These are phyloP conservation scores for Sordariomycetes sp. DNA, from an alignment of 2,329 filamentous ascomycete genomes.

Conservation along the genomic window DNA sequence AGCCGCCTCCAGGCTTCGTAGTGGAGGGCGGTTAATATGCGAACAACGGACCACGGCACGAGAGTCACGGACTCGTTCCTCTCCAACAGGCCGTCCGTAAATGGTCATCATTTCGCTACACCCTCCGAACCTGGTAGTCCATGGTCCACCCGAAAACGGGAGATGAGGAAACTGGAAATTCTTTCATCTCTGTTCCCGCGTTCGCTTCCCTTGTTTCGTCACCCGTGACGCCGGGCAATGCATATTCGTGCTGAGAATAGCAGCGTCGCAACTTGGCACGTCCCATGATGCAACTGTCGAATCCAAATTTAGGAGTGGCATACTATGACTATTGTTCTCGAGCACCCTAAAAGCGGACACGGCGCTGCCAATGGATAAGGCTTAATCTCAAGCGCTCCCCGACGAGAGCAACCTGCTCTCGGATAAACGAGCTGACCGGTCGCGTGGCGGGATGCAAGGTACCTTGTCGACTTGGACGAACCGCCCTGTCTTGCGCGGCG, in stretches of 20 bases:
- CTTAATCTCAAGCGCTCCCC: background rate
- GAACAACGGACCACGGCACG: background rate
- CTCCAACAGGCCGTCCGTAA: background rate
- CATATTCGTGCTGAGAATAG: background rate
- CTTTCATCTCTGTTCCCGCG: background rate
- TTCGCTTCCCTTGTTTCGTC: background rate
- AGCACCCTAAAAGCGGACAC: no score
- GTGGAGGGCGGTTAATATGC: background rate
- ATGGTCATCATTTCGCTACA: background rate
- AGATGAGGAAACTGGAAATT: background rate
- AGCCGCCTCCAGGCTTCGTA: background rate
- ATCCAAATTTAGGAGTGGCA: no score
- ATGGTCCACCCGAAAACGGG: background rate
- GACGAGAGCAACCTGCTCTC: background rate
- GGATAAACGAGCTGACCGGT: background rate
- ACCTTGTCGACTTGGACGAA: background rate
- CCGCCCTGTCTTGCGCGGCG: background rate
- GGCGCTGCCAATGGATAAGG: no score
- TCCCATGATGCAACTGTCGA: no score
- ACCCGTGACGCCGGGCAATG: background rate
- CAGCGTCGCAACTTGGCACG: background rate
- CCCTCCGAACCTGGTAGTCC: background rate
- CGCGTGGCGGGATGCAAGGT: background rate
- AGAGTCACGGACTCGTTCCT: background rate
- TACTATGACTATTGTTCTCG: no score